Conservation (phyloP, 2,329 filamentous ascomycete species). For the Davidsoniella eucalypti region DNA sequence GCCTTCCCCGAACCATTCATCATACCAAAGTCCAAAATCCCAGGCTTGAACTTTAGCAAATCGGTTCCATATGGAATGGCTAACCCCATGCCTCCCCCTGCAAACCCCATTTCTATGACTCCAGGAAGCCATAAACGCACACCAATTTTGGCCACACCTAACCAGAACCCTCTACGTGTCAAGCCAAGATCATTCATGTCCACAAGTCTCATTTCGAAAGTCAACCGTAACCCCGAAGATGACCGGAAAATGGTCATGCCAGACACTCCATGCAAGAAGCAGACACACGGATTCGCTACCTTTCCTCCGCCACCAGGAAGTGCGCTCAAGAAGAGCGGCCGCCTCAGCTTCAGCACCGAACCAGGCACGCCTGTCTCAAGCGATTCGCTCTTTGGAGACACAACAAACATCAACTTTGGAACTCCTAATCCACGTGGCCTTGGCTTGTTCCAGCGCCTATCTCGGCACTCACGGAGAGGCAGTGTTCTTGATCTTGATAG, state of each 20-base stretch:
- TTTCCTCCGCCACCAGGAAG: constrained; percentile 43
- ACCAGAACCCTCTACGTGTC: constrained; percentile 9
- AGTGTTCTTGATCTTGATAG: constrained; percentile 73
- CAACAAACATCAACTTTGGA: constrained; percentile 25
- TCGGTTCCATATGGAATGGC: constrained; percentile 8
- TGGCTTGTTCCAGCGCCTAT: constrained; percentile 47
- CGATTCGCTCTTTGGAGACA: constrained; percentile 30
- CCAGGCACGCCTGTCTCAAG: constrained; percentile 70
- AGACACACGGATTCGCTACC: constrained; percentile 48
- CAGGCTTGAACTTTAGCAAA: constrained; percentile 13
- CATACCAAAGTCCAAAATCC: constrained; percentile 23
- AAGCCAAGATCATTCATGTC: constrained; percentile 52
- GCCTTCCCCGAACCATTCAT: constrained; percentile 11
- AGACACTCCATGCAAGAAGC: constrained; percentile 92
- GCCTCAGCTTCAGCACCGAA: constrained; percentile 54
- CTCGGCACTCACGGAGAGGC: constrained; percentile 32
- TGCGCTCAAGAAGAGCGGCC: constrained; percentile 45
- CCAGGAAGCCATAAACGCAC: constrained; percentile 14
- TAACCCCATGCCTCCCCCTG: constrained; percentile 6
- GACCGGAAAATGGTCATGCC: constrained; percentile 56
- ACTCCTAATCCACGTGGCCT: constrained; percentile 40
- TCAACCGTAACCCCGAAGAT: constrained; percentile 68
- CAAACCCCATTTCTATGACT: constrained; percentile 22
- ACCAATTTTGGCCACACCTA: constrained; percentile 4
- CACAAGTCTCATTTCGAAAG: constrained; percentile 86